These are phyloP conservation scores for Melastoma candidum DNA, from an alignment of 441 rosid species.

Conservation along the genomic window DNA sequence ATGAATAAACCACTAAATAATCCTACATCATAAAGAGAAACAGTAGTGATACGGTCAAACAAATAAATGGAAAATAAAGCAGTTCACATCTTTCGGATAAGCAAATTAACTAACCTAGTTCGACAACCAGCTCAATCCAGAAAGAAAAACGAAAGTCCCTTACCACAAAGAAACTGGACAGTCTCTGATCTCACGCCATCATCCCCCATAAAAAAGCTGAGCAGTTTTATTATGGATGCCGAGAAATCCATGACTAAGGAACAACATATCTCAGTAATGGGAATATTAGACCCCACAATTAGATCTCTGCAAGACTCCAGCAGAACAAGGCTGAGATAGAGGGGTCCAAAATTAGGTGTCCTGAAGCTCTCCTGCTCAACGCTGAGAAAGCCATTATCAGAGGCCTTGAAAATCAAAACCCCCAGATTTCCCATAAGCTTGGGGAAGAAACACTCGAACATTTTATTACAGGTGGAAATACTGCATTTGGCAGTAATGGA, in stretches of 20 bases:
- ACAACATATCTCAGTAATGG: constrained; percentile 36
- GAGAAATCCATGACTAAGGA: constrained; percentile 40
- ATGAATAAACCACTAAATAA: too few species aligned
- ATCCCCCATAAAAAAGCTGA: constrained; percentile 31
- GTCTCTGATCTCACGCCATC: constrained; percentile 24
- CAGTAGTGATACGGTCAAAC: constrained; percentile 4
- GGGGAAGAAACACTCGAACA: constrained; percentile 48
- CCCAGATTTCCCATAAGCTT: constrained; percentile 47
- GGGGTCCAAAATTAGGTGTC: constrained; percentile 47
- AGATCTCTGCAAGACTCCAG: constrained; percentile 67
- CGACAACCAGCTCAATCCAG: too few species aligned
- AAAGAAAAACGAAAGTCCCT: constrained; percentile 15
- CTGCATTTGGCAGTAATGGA: constrained; percentile 59
- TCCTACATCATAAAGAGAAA: neutral
- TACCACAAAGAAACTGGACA: constrained; percentile 61
- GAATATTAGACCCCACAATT: constrained; percentile 20
- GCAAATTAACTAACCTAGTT: too few species aligned
- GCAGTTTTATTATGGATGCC: constrained; percentile 35
- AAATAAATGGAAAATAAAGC: constrained; percentile 3
- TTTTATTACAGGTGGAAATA: constrained; percentile 42
- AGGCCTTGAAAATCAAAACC: constrained; percentile 25
- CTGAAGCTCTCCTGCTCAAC: constrained; percentile 20
- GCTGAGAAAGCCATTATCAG: constrained; percentile 23
- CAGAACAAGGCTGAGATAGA: constrained; percentile 59
- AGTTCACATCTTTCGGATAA: too few species aligned